Evolutionary conservation across 352 stramenopile genomes (phyloP), one percentile per base, ranked within the genome.

Genomic region (Phytophthora colocasiae): DNA sequence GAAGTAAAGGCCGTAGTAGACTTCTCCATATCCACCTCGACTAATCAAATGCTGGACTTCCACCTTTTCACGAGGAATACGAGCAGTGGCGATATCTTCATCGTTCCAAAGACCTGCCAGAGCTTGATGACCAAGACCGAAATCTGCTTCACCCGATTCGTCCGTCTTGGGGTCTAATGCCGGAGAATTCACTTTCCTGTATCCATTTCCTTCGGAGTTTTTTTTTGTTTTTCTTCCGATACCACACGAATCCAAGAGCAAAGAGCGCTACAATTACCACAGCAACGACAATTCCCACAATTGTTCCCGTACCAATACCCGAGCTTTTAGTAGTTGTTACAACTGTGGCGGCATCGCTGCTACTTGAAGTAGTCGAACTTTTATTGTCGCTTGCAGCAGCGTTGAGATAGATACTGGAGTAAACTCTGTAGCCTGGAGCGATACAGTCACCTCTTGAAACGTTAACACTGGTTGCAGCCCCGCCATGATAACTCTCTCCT

Each of bases 61-160:
- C 10, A 71, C 57, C 17, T 73, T 67, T 7, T 71, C 38, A 12
- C 72, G 60, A 6, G 70, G 66, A 31, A 81, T 70, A 1, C 70
- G 65, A n/a, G 63, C 43, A 1, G 66, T 66, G 0, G 51, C 40
- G 41, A 81, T 71, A 19, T 62, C 39, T 11, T 67, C 46, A 17
- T 78, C 64, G 10, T 80, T 56, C 55, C 66, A 75, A 17, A 70
- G 53, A 12, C 52, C 27, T 12, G 27, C 52, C 0, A 63, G 45
- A 19, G 45, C 48, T 53, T 22, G 40, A 7, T 51, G 60, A 6
- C 60, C 51, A 0, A 48, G 17, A 29, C 39, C 58, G 51, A 44
- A 57, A 12, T 61, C 51, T 1, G 29, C 44, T 26, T 12, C 54
- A 5, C 2, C 48, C 1, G 29, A 32, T 27, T 45, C 49, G 2